Evolutionary conservation across 1,284 basidiomycete genomes (phyloP), one percentile per base, ranked within the genome.

Genomic region (Apiotrichum gracile): DNA sequence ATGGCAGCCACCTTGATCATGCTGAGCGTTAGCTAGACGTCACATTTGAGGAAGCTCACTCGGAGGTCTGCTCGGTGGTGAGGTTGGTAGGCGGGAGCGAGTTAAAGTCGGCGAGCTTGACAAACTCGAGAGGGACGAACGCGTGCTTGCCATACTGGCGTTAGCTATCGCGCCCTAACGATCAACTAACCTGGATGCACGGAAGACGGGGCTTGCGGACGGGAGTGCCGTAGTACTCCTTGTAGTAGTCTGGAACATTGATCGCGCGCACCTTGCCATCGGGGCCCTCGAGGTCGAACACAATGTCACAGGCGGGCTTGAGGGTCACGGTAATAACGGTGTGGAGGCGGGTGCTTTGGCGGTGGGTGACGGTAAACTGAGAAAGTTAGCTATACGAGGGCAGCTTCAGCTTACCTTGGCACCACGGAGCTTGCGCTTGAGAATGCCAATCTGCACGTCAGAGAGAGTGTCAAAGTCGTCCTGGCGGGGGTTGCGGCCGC

Each of bases 1-100:
- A 68, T 60, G 7, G 73, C 74, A 19, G 65, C 64, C 34, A 68
- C 49, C 56, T 72, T 73, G 66, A 75, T 74, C 72, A 76, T 75
- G 39, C 67, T 68, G 38, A n/a, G 12, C n/a, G 27, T 53, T 21
- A 52, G 50, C 14, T n/a, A n/a, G 31, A 3, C 13, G 5, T 7
- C 29, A 4, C 22, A 49, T 3, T 19, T 9, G 10, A 3, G 17
- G n/a, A 49, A n/a, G n/a, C 67, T 64, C 35, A 68, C 67, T 65
- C 66, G 16, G 68, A 63, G 6, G 61, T 68, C 51, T 66, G 69
- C 51, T 66, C 69, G 24, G 65, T 59, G 10, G 60, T 57, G 19
- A 67, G 54, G 60, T 69, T 72, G 12, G 61, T 62, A 0, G 67
- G 66, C 21, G 69, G 68, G 4, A 72, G 61, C 29, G 63, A 60